Evolutionary conservation across 352 stramenopile genomes (phyloP), one percentile per base, ranked within the genome.

Genomic region (Albugo laibachii): DNA sequence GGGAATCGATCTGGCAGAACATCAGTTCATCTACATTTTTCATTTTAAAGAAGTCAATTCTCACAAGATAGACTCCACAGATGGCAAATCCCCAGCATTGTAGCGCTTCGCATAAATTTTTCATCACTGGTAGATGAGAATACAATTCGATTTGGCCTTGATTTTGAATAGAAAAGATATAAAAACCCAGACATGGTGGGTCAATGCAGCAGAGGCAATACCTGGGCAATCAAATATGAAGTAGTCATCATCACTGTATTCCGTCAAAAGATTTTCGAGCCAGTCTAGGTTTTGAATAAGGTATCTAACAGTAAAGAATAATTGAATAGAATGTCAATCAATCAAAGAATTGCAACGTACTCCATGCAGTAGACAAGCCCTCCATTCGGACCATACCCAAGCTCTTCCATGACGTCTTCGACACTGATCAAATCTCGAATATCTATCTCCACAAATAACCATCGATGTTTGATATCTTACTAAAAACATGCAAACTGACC

Each of bases 331-430:
- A 43, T 10, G 8, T 24, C 16, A 43, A 3, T 8, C 3, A 43
- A 8, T 19, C 8, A 19, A 14, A 18, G 35, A 21, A 20, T 11
- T 39, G 16, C 5, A 13, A 91, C 60, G 58, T 83, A 98, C 85
- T 99, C 94, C 83, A 99, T 97, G 67, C 94, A 99, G 66, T 98
- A 99, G 13, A 99, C 71, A 13, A 99, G 70, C 1, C 86, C 94
- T 13, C 96, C 96, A 58, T 99, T 99, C 0, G 96, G 95, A 16
- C 96, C 96, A 45, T 98, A 87, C 56, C 86, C 77, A 10, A 98
- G 71, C 52, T 97, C 81, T 52, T 97, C 80, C 92, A 98, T 98
- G 34, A 98, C 95, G 40, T 95, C 86, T 53, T 97, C 82, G 11
- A 98, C 68, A 39, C 86, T 95, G 40, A 98, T 96, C 27, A 98